Evolutionary conservation across 768 basidiomycete genomes (phyloP), one percentile per base, ranked within the genome.

Genomic region (Pulveroboletus ravenelii): DNA sequence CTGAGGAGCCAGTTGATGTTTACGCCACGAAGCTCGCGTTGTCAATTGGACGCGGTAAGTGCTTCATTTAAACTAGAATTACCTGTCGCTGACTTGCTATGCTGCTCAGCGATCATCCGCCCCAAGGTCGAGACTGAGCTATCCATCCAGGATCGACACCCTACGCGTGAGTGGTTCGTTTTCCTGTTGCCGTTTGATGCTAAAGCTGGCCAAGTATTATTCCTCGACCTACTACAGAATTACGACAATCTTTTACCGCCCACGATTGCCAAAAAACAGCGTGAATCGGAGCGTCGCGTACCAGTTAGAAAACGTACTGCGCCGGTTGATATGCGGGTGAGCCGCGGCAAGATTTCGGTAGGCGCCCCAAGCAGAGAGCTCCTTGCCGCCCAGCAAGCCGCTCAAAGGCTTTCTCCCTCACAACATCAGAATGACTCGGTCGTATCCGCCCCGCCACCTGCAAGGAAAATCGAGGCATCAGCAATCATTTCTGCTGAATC

Each of bases 61-160:
- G 13, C 1, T 54, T 51, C 3, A 37, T 6, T 49, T 29, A 31
- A 41, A 34, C 30, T 10, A 27, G 23, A 44, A 35, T 30, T 27
- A 20, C 3, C 15, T n/a, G 10, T 17, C 9, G 15, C 39, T 50
- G 3, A 56, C 17, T 37, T 50, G 12, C 51, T 43, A 41, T 41
- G 51, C 43, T 10, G 45, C 37, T 6, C 54, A 93, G 90, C 82
- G 27, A 78, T 97, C 41, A 72, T 95, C 30, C 76, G 93, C 25
- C 95, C 95, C 17, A 88, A 84, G 67, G 61, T 74, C 36, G 93
- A 97, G 64, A 85, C 82, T 6, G 81, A 91, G 49, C 64, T 93
- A 23, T 91, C 93, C 3, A 85, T 98, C 53, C 91, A 95, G 66
- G 93, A 93, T 64, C 87, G 92, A 36, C 86, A 95, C 72, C 83